phyloP scores from a whole-genome alignment of 176 grass and related monocot species.

The Areca catechu region DNA sequence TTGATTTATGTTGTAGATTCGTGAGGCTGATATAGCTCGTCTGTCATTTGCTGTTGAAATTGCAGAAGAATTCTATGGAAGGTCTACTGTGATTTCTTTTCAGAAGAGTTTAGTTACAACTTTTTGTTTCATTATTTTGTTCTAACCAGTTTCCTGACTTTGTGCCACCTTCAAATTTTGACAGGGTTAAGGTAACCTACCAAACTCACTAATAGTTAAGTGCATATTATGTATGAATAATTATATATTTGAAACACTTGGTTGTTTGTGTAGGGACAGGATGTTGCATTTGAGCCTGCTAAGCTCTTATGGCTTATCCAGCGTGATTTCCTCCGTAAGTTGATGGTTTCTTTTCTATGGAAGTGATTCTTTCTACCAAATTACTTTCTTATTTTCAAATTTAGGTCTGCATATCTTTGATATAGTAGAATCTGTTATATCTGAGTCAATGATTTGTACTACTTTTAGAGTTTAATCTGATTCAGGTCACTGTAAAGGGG shows the following conservation, averaged over 20 bases:
- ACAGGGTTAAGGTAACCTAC: constrained; percentile 84
- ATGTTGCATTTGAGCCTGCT: constrained; percentile 93
- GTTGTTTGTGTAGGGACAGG: constrained; percentile 53
- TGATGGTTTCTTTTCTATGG: constrained; percentile 5
- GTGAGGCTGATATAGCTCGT: constrained; percentile 84
- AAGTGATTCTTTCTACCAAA: too few relatives aligned
- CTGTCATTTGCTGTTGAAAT: constrained; percentile 96
- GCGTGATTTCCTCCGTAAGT: constrained; percentile 86
- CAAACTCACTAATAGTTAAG: neutral
- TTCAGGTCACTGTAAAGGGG: too few relatives aligned
- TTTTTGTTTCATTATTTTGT: too few relatives aligned
- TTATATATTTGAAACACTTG: neutral
- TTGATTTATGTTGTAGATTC: constrained; percentile 48
- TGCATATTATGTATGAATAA: neutral
- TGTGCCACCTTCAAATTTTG: constrained; percentile 17
- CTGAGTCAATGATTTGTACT: too few relatives aligned
- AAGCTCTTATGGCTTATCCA: constrained; percentile 98
- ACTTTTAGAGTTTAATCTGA: too few relatives aligned
- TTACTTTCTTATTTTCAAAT: too few relatives aligned
- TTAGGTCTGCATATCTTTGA: too few relatives aligned
- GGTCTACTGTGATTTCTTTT: constrained; percentile 29
- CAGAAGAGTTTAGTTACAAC: neutral
- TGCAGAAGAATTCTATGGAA: constrained; percentile 96
- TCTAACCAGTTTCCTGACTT: constrained; percentile 1
- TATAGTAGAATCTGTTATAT: too few relatives aligned